A percentile compares a stretch with the other conserved stretches of the same genome.
phyloP scores from a whole-genome alignment of 1,284 basidiomycete genomes.

The Schizophyllum commune region DNA sequence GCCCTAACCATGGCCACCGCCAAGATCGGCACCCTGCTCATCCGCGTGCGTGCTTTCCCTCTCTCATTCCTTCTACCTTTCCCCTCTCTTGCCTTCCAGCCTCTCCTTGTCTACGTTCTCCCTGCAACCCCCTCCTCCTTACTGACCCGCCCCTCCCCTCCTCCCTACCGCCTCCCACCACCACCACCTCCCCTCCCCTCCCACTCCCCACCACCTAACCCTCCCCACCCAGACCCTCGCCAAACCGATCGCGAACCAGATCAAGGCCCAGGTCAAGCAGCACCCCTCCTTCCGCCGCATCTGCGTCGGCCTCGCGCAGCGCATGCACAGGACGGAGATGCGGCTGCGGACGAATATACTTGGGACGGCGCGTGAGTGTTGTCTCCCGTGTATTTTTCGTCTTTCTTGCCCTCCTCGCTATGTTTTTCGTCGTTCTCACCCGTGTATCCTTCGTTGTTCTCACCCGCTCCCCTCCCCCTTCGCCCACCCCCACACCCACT shows the following conservation, averaged over 20 bases:
- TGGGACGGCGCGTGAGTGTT: too few relatives aligned
- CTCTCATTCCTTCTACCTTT: too few relatives aligned
- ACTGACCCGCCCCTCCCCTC: neutral
- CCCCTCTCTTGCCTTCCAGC: too few relatives aligned
- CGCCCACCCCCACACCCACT: too few relatives aligned
- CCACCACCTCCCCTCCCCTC: neutral
- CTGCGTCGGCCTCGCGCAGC: constrained; percentile 76
- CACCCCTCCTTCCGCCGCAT: constrained; percentile 63
- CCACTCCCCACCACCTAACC: too few relatives aligned
- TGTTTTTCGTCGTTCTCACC: too few relatives aligned
- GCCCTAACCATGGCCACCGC: constrained; percentile 51
- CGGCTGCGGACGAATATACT: constrained; percentile 73
- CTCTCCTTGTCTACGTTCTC: too few relatives aligned
- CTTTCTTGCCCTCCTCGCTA: too few relatives aligned
- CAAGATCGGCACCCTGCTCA: constrained; percentile 59
- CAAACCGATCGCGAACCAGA: constrained; percentile 71
- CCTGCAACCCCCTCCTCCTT: too few relatives aligned
- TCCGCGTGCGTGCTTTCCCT: constrained; percentile 43
- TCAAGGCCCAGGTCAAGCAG: constrained; percentile 78
- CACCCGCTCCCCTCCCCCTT: too few relatives aligned
- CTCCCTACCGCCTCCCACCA: constrained; percentile 1
- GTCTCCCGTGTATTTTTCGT: too few relatives aligned
- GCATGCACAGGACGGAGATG: constrained; percentile 74
- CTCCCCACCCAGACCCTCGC: constrained; percentile 76
- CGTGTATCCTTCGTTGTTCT: too few relatives aligned